phyloP scores from a whole-genome alignment of 73 alveolate genomes.

The Halteria grandinella region DNA sequence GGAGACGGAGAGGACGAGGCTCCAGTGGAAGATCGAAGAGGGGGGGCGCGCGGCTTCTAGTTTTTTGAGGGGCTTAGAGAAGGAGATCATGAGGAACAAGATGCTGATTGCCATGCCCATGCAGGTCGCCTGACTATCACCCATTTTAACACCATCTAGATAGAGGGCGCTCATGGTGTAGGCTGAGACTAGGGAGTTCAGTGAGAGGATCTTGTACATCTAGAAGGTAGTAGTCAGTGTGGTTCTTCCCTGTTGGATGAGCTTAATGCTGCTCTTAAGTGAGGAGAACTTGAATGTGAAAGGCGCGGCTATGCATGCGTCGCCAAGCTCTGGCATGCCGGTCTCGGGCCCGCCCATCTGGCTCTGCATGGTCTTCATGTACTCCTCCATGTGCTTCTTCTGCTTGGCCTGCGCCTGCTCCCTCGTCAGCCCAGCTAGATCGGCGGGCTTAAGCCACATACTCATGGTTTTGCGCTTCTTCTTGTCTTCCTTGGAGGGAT shows the following conservation, averaged over 20 bases:
- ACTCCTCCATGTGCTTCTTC: constrained; percentile 71
- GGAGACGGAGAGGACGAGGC: constrained; percentile 75
- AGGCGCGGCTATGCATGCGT: constrained; percentile 99
- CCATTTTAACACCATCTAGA: constrained; percentile 93
- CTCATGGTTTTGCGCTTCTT: constrained; percentile 28
- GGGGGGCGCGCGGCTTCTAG: constrained; percentile 84
- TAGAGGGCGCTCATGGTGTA: constrained; percentile 90
- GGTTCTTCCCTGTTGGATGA: constrained; percentile 91
- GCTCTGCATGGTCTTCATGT: constrained; percentile 64
- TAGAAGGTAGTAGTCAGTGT: constrained; percentile 87
- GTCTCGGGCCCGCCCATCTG: constrained; percentile 68
- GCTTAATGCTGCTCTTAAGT: constrained; percentile 83
- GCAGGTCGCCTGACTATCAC: constrained; percentile 88
- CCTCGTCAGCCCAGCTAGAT: constrained; percentile 20
- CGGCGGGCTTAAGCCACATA: constrained; percentile 36
- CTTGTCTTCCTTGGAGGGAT: constrained; percentile 78
- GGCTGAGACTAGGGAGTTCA: constrained; percentile 92
- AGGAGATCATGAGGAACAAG: constrained; percentile 80
- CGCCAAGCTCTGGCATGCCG: constrained; percentile 86
- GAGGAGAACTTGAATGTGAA: constrained; percentile 93
- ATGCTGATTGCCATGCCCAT: constrained; percentile 79
- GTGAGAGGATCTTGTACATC: constrained; percentile 90
- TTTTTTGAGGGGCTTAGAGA: constrained; percentile 81
- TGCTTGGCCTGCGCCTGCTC: constrained; percentile 62
- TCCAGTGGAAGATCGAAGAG: constrained; percentile 70